A percentile compares a stretch with the other conserved stretches of the same genome.
These are phyloP conservation scores for Diaporthe vaccinii DNA, from an alignment of 2,329 filamentous ascomycete genomes.

Conservation along the genomic window DNA sequence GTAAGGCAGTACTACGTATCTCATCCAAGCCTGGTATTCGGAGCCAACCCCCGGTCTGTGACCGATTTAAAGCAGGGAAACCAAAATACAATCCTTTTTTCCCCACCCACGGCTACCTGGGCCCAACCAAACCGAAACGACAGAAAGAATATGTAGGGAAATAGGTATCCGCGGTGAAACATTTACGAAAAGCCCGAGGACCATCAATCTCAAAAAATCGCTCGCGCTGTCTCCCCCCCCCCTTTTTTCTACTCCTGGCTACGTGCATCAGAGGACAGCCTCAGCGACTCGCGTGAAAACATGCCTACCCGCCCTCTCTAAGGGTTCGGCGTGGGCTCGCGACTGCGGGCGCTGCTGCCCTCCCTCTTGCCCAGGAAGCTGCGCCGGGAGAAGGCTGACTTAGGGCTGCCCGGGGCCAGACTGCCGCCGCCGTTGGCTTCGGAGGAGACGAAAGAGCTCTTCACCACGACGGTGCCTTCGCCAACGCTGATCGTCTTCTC, in stretches of 20 bases:
- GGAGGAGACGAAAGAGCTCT: slow-evolving; percentile 76
- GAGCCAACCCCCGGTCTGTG: not conserved
- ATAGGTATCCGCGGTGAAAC: slow-evolving; percentile 32
- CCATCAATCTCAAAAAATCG: not conserved
- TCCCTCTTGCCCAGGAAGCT: slow-evolving; percentile 65
- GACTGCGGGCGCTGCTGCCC: slow-evolving; percentile 52
- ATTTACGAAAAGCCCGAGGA: not conserved
- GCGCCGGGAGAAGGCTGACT: slow-evolving; percentile 58
- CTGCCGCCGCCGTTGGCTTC: slow-evolving; percentile 55
- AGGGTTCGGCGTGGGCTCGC: slow-evolving; percentile 58
- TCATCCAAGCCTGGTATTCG: not conserved
- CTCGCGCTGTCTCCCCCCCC: not conserved
- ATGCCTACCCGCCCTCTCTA: slow-evolving; percentile 39
- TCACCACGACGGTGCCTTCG: slow-evolving; percentile 77
- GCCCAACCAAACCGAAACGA: slow-evolving; percentile 1
- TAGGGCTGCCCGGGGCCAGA: slow-evolving; percentile 61
- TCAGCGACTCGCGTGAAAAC: slow-evolving; percentile 39
- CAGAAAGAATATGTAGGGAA: slow-evolving; percentile 28
- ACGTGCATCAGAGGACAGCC: slow-evolving; percentile 18
- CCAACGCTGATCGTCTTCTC: slow-evolving; percentile 85
- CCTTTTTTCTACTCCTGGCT: slow-evolving; percentile 13
- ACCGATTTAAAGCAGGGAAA: not conserved
- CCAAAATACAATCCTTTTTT: not conserved
- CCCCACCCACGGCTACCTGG: not conserved
- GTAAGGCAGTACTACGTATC: not conserved